Conservation (phyloP, 139 green algal genomes). For the Astrephomene gubernaculifera region DNA sequence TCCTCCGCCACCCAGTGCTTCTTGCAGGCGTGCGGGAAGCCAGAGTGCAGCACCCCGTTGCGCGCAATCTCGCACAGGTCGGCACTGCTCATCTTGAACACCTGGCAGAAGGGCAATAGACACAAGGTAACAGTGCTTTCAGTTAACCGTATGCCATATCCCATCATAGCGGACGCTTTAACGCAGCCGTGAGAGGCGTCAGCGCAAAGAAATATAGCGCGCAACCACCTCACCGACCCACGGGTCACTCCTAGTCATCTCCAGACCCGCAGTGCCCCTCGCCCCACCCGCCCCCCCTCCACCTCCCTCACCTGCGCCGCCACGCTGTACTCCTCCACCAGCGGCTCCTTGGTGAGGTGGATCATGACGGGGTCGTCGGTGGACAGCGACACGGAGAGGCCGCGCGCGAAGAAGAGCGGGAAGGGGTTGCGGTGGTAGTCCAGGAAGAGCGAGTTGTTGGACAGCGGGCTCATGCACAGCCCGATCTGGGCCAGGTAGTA, state of each 20-base stretch:
- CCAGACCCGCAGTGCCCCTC: too few relatives aligned
- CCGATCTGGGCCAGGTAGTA: constrained; percentile 84
- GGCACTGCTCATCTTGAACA: constrained; percentile 94
- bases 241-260: too few relatives aligned
- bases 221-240: background rate
- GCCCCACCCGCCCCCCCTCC: background rate
- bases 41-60: constrained; percentile 95
- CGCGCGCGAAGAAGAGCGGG: constrained; percentile 96
- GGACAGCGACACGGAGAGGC: constrained; percentile 88
- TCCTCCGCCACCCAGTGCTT: constrained; percentile 81
- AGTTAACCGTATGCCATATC: too few relatives aligned
- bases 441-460: constrained; percentile 99
- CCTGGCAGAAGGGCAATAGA: constrained; percentile 57
- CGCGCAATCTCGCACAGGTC: constrained; percentile 98
- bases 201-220: too few relatives aligned
- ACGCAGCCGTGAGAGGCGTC: too few relatives aligned
- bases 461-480: constrained; percentile 96
- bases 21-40: constrained; percentile 92
- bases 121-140: too few relatives aligned
- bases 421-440: constrained; percentile 99
- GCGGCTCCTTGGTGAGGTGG: constrained; percentile 90
- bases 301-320: constrained; percentile 80
- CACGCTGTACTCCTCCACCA: constrained; percentile 99
- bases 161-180: too few relatives aligned
- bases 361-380: constrained; percentile 89